Evolutionary conservation across 2,329 filamentous ascomycete species (phyloP), one percentile per base, ranked within the genome.

Genomic region (Penicillium aurantiogriseum): DNA sequence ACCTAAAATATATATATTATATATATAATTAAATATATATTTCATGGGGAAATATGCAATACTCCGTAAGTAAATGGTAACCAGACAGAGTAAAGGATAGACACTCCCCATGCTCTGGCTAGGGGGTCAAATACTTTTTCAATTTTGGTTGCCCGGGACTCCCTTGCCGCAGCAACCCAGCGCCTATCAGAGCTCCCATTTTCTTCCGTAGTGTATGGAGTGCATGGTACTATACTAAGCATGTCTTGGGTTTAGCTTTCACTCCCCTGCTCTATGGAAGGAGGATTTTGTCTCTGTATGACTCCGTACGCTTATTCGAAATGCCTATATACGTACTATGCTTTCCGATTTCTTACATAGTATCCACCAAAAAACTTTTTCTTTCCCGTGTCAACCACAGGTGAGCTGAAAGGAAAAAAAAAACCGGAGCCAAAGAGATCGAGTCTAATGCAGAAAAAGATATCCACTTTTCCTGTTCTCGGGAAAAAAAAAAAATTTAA

Each of bases 81-180:
- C 39, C 48, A 6, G 6, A 56, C 35, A 40, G 35, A 56, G 54
- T 46, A 56, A 56, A 53, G 27, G 54, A 56, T 47, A 47, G 43
- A 39, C 51, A 31, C 6, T 38, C 42, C 51, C 51, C 45, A 55
- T 55, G 43, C 45, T 58, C 55, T 51, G 38, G 50, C 49, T 50
- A 54, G 58, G 49, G 55, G 55, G 50, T 45, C 39, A 44, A 51
- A 52, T 56, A 56, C 48, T 44, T 33, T 50, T 60, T 61, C 46
- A 43, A 23, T 27, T 27, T 27, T 48, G 61, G 71, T 74, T 74
- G 72, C 72, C 70, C 70, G 62, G 67, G 72, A 63, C 71, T 74
- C 72, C 72, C 72, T 73, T 73, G 69, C 71, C 71, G 71, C 65
- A 71, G 68, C 67, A 70, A 69, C 69, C 62, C 61, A 63, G 62